phyloP scores from a whole-genome alignment of 208 protist genomes.

The Wallacemonas sp. region DNA sequence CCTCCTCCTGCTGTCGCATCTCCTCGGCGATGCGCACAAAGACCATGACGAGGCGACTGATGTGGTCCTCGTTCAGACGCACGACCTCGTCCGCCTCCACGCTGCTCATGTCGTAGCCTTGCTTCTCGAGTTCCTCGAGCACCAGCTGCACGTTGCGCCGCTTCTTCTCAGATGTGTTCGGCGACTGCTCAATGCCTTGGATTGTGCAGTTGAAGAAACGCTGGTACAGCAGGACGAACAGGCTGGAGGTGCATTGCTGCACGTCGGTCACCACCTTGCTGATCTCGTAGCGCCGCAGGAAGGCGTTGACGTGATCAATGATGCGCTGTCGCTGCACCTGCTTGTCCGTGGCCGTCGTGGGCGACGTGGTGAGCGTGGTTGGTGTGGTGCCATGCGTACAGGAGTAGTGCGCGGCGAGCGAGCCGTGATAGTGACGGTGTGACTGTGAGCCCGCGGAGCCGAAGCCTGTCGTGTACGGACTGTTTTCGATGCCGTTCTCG shows the following conservation, averaged over 20 bases:
- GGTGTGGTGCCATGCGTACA: neutral
- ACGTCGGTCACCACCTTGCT: slow-evolving; percentile 62
- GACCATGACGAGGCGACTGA: slow-evolving; percentile 76
- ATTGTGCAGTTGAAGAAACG: slow-evolving; percentile 78
- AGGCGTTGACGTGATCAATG: slow-evolving; percentile 64
- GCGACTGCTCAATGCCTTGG: slow-evolving; percentile 59
- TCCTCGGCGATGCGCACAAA: slow-evolving; percentile 71
- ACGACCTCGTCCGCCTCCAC: slow-evolving; percentile 81
- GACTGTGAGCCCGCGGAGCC: neutral
- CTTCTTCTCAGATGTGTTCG: slow-evolving; percentile 79
- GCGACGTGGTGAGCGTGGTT: neutral
- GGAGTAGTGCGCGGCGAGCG: slow-evolving; percentile 11
- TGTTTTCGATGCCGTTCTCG: neutral
- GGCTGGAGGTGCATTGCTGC: slow-evolving; percentile 83
- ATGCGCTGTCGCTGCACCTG: slow-evolving; percentile 41
- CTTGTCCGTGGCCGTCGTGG: slow-evolving; percentile 5
- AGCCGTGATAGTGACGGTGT: neutral
- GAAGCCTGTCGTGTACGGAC: slow-evolving; percentile 9
- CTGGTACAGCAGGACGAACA: slow-evolving; percentile 88
- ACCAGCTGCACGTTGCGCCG: slow-evolving; percentile 73
- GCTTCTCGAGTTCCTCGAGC: slow-evolving; percentile 65
- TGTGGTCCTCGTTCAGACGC: slow-evolving; percentile 79
- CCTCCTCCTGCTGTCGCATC: slow-evolving; percentile 22
- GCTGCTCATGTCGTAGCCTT: slow-evolving; percentile 45
- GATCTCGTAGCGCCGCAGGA: slow-evolving; percentile 64